Percentiles rank a stretch among this genome's conserved stretches.
These are phyloP conservation scores for Rutstroemia sydowiana DNA, from an alignment of 2,329 filamentous ascomycete species.

Conservation along the genomic window DNA sequence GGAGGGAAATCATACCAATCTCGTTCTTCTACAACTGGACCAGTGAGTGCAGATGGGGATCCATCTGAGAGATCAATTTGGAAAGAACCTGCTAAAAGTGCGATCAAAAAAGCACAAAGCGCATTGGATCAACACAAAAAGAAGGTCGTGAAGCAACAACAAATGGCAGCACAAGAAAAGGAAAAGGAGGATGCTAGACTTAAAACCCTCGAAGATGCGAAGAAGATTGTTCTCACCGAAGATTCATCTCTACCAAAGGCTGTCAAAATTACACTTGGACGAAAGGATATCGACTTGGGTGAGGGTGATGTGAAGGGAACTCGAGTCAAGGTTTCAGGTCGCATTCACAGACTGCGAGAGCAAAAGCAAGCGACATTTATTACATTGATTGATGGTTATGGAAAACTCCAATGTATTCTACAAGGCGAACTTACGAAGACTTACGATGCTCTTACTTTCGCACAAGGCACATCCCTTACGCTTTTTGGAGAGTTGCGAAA, in stretches of 20 bases:
- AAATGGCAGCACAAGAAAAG: constrained; percentile 63
- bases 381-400: constrained; percentile 78
- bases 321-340: constrained; percentile 71
- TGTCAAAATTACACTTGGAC: constrained; percentile 67
- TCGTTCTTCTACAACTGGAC: constrained; percentile 58
- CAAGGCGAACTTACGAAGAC: constrained; percentile 70
- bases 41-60: constrained; percentile 56
- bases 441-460: constrained; percentile 64
- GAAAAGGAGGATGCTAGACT: constrained; percentile 65
- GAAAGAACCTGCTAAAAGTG: constrained; percentile 78
- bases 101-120: constrained; percentile 75
- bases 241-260: constrained; percentile 67
- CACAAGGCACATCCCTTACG: constrained; percentile 61
- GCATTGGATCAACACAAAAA: constrained; percentile 71
- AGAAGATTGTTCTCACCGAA: constrained; percentile 65
- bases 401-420: constrained; percentile 77
- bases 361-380: constrained; percentile 86
- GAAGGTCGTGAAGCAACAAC: constrained; percentile 73
- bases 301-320: constrained; percentile 55
- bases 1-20: constrained; percentile 54
- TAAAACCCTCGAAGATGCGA: constrained; percentile 68
- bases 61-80: constrained; percentile 58
- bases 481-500: constrained; percentile 62
- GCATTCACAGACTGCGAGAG: constrained; percentile 71
- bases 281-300: constrained; percentile 57